phyloP scores from a whole-genome alignment of 1,284 basidiomycete species.

The Fomitopsis betulina region DNA sequence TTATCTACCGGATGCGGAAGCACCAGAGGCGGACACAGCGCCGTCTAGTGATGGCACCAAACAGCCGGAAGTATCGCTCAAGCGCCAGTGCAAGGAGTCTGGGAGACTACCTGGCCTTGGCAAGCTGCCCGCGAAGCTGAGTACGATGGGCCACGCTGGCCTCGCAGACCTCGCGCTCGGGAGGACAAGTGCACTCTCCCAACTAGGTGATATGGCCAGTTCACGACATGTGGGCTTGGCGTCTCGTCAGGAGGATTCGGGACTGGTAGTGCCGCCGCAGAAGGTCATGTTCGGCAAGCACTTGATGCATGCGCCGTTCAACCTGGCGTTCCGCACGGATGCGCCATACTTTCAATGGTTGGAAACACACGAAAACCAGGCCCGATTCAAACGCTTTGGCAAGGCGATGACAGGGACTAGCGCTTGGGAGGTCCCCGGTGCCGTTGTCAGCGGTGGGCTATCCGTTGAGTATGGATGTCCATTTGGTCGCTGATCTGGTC shows the following conservation, averaged over 20 bases:
- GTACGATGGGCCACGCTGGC: neutral
- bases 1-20: conserved; percentile 23
- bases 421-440: conserved; percentile 51
- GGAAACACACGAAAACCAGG: conserved; percentile 28
- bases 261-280: too few relatives aligned
- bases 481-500: neutral
- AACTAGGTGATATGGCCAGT: neutral
- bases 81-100: neutral
- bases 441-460: conserved; percentile 35
- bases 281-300: neutral
- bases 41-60: neutral
- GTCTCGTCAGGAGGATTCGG: neutral
- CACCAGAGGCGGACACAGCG: neutral
- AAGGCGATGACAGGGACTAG: conserved; percentile 66
- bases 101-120: neutral
- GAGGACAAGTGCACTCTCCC: neutral
- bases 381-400: conserved; percentile 58
- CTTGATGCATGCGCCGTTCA: conserved; percentile 31
- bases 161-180: conserved; percentile 3
- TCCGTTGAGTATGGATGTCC: neutral
- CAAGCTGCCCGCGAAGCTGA: neutral
- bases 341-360: conserved; percentile 36
- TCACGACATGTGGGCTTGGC: neutral
- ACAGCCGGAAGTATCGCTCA: neutral
- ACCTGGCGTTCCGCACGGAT: conserved; percentile 29